Evolutionary conservation across 768 basidiomycete genomes (phyloP).

Genomic region (Agaricus subrufescens): DNA sequence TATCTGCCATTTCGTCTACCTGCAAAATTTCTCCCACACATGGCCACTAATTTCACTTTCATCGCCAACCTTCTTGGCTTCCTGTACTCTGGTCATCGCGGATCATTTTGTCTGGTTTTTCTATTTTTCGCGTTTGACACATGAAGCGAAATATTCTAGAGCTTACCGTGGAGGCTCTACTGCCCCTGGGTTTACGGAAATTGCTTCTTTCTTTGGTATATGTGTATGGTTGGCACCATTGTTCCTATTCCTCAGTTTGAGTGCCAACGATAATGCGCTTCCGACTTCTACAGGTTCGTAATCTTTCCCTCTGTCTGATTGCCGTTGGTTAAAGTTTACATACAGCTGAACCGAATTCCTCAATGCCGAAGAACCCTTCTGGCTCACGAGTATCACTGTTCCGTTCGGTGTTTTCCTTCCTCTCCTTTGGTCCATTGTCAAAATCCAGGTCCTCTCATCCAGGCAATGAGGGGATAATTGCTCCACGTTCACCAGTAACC

Average conservation of each 20-base stretch:
- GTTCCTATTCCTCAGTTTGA: slow-evolving; percentile 92
- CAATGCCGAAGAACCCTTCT: slow-evolving; percentile 15
- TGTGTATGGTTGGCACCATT: slow-evolving; percentile 90
- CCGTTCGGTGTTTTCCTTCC: slow-evolving; percentile 56
- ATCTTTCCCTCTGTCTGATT: background rate
- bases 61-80: slow-evolving; percentile 78
- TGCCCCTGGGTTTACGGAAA: slow-evolving; percentile 58
- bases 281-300: slow-evolving; percentile 59
- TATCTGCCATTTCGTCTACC: slow-evolving; percentile 81
- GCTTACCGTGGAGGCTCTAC: slow-evolving; percentile 38
- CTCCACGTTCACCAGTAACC: slow-evolving; percentile 49
- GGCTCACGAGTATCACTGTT: slow-evolving; percentile 55
- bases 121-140: slow-evolving; percentile 75
- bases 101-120: slow-evolving; percentile 99
- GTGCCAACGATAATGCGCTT: slow-evolving; percentile 94
- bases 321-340: background rate
- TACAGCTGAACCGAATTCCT: slow-evolving; percentile 34
- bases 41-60: slow-evolving; percentile 96
- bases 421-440: slow-evolving; percentile 36
- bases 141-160: slow-evolving; percentile 52
- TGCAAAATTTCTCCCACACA: slow-evolving; percentile 82
- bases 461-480: slow-evolving; percentile 65
- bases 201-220: slow-evolving; percentile 78
- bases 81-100: slow-evolving; percentile 76
- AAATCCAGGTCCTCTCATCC: slow-evolving; percentile 41